Base-by-base conservation (phyloP, 1,284 basidiomycete species). In the Sanghuangporus sanghuang region DNA sequence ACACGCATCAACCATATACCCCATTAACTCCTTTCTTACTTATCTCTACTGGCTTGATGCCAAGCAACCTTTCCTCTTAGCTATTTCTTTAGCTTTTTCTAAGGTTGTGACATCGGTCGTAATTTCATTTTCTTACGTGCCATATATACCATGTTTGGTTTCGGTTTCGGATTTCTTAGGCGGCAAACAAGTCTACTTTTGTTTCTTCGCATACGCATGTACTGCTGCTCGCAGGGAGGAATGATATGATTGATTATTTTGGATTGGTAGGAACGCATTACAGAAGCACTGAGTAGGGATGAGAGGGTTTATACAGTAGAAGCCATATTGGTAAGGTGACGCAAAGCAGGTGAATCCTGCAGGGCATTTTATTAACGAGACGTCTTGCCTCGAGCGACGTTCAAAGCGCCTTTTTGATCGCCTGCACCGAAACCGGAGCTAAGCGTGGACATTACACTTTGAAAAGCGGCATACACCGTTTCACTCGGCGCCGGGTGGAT, bases 401-500 rank as follows among this genome's bases (percentile, higher is more conserved):
- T 61, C 54, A 72, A 67, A 56, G 70, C 69, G 16, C 64, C 61
- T 48, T 63, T 65, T n/a, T 68, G 64, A 8, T 57, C 65, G 6
- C 57, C 40, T 4, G 39, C 44, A 18, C 32, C 48, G 11, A 64
- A 21, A 18, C 65, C 67, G 44, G 76, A 69, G 3, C 81, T 79
- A 67, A 85, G 78, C 23, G 77, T 79, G 8, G 77, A 79, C 8
- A 88, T 70, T 52, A 78, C 81, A 16, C 75, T 69, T 35, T 81
- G 76, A 2, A 90, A 73, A 0, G 85, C 80, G 65, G 88, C 85
- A 69, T 86, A 90, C 3, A 87, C 86, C 0, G 85, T 80, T 62
- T 83, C 78, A 69, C 89, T 87, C 2, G 90, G 90, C 2, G 85
- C 86, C 0, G 90, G 90, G 58, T 86, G 81, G 57, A 92, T 92